Evolutionary conservation across 2,329 filamentous ascomycete genomes (phyloP).

Genomic region (Emmonsia crescens): DNA sequence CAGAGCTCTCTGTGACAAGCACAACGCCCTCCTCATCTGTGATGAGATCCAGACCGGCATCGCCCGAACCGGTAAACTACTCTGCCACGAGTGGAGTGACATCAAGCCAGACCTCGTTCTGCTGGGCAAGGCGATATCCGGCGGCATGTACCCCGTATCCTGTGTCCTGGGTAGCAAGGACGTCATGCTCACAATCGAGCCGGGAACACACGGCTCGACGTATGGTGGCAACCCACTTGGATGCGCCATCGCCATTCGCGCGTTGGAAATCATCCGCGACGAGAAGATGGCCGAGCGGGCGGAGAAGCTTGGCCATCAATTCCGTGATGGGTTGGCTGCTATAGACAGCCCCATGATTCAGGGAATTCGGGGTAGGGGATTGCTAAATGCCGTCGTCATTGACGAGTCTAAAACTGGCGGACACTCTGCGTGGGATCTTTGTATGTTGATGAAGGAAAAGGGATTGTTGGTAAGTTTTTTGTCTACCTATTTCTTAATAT

Average conservation of each 20-base stretch:
- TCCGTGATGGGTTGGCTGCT: slow-evolving; percentile 65
- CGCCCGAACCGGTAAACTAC: slow-evolving; percentile 82
- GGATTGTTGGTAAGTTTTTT: slow-evolving; percentile 64
- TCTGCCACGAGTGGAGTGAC: slow-evolving; percentile 87
- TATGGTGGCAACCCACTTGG: slow-evolving; percentile 95
- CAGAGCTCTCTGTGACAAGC: slow-evolving; percentile 77
- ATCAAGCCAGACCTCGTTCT: slow-evolving; percentile 94
- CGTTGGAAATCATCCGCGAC: slow-evolving; percentile 86
- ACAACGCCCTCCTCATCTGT: slow-evolving; percentile 92
- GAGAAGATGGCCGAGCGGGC: slow-evolving; percentile 78
- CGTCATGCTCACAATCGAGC: slow-evolving; percentile 90
- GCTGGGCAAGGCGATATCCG: slow-evolving; percentile 93
- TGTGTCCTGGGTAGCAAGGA: slow-evolving; percentile 80
- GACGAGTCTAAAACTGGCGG: slow-evolving; percentile 79
- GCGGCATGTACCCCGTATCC: slow-evolving; percentile 98
- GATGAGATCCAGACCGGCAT: slow-evolving; percentile 99
- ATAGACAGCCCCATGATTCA: slow-evolving; percentile 73
- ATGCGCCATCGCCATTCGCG: slow-evolving; percentile 89
- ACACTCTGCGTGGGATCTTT: slow-evolving; percentile 90
- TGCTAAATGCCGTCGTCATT: slow-evolving; percentile 93
- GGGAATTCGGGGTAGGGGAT: slow-evolving; percentile 76
- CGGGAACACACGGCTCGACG: slow-evolving; percentile 94
- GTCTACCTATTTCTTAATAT: not conserved
- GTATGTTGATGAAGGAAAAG: slow-evolving; percentile 90
- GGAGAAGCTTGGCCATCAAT: slow-evolving; percentile 66